phyloP scores from a whole-genome alignment of 768 basidiomycete species.

The Boletus coccyginus region DNA sequence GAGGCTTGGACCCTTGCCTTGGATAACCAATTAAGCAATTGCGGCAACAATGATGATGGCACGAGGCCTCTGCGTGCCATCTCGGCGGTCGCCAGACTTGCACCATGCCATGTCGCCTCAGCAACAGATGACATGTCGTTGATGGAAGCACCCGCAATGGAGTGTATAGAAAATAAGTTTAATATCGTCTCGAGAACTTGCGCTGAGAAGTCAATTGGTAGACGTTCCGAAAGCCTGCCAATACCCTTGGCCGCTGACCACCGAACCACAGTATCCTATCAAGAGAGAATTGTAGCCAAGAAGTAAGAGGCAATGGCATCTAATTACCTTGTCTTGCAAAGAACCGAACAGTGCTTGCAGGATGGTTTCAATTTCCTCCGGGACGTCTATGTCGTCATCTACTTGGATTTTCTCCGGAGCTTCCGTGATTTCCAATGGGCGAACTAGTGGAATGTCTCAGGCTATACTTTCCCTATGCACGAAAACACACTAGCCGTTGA shows the following conservation, averaged over 20 bases:
- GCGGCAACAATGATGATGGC: conserved; percentile 49
- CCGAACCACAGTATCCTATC: conserved; percentile 89
- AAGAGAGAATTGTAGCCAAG: not conserved
- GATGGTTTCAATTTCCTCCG: conserved; percentile 73
- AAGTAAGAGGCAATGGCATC: not conserved
- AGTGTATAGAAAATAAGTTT: conserved; percentile 74
- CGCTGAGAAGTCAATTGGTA: conserved; percentile 69
- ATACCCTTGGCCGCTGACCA: conserved; percentile 94
- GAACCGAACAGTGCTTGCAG: conserved; percentile 70
- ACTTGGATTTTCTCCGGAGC: conserved; percentile 5
- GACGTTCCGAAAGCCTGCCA: conserved; percentile 76
- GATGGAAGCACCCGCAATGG: conserved; percentile 55
- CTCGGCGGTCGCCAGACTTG: conserved; percentile 89
- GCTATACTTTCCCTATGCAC: conserved; percentile 23
- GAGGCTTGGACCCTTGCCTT: conserved; percentile 49
- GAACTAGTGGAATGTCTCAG: conserved; percentile 23
- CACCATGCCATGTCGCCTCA: conserved; percentile 93
- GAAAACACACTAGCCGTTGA: conserved; percentile 38
- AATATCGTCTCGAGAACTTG: conserved; percentile 85
- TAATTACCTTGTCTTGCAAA: conserved; percentile 78
- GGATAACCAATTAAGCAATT: conserved; percentile 74
- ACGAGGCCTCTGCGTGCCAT: conserved; percentile 83
- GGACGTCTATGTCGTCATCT: conserved; percentile 57
- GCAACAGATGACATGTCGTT: conserved; percentile 75
- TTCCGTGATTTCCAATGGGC: conserved; percentile 20